These are phyloP conservation scores for Paratinospora sagittata DNA, from an alignment of 164 flowering plant species.

Conservation along the genomic window DNA sequence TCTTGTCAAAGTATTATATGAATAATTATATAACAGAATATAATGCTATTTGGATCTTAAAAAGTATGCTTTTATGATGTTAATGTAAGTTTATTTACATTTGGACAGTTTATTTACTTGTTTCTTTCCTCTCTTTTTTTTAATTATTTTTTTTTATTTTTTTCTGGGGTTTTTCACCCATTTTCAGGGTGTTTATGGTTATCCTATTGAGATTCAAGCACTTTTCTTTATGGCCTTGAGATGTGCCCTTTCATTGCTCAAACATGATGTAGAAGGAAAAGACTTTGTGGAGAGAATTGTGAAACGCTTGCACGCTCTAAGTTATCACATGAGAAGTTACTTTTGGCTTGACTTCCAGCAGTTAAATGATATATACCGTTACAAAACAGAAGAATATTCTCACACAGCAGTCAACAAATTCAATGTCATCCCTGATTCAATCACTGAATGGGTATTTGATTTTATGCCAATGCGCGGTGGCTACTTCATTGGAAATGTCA, in stretches of 20 bases:
- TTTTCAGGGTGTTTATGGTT: conserved; percentile 36
- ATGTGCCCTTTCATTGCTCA: conserved; percentile 27
- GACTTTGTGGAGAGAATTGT: conserved; percentile 28
- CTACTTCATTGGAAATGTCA: conserved; percentile 36
- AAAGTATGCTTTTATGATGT: too few relatives aligned
- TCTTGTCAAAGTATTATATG: neutral
- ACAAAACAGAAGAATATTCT: conserved; percentile 36
- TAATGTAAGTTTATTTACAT: too few relatives aligned
- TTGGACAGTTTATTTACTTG: neutral
- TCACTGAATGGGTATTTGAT: conserved; percentile 37
- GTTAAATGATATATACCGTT: conserved; percentile 34
- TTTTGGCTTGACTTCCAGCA: conserved; percentile 36
- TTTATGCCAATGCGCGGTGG: conserved; percentile 36
- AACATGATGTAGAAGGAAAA: conserved; percentile 33
- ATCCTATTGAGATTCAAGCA: conserved; percentile 38
- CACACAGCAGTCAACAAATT: conserved; percentile 37
- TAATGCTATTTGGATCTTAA: neutral
- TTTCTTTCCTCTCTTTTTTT: neutral
- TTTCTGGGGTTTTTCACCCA: neutral
- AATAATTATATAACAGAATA: neutral
- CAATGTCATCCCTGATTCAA: conserved; percentile 36
- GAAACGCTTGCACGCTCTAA: conserved; percentile 29
- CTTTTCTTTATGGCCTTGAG: conserved; percentile 36
- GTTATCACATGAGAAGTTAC: conserved; percentile 32
- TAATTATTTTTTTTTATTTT: neutral